Base-by-base conservation (phyloP, 306 rosid genomes). In the Castanopsis chinensis region DNA sequence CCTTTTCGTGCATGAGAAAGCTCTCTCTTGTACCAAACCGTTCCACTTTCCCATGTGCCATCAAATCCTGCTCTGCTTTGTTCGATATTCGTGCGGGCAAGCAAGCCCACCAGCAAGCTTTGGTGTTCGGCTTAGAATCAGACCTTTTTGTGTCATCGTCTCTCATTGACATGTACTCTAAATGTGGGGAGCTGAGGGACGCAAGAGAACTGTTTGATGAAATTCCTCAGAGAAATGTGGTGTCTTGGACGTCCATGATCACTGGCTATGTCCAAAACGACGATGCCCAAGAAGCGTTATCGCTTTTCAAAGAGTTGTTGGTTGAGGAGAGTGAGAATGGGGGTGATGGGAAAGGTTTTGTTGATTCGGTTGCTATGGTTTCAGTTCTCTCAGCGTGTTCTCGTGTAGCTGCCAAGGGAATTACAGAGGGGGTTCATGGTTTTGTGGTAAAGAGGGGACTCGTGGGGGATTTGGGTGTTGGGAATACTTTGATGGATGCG, bases 401-500 rank as follows among this genome's bases (percentile, higher is more conserved):
- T 81, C 86, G 87, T 37, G 73, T 85, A 0, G 82, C 93, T 2
- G 53, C 9, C 61, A 89, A 84, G 85, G 85, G 86, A 75, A 55
- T 87, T 58, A 90, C 97, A 0, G 90, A 86, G 77, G 86, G 89
- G 75, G 77, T 89, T 78, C 97, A 89, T 83, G 91, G 97, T 11
- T 79, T 87, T 3, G 92, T 88, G 82, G 25, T 87, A 52, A 94
- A 89, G 71, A 86, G 83, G 60, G 98, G 98, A 53, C 84, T 94
- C 75, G 86, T 83, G 19, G 88, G 72, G 76, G 75, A 85, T 72
- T 77, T 83, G 72, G 86, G 89, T 1, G 90, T 88, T 80, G 92
- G 91, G 72, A 94, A 94, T 80, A 92, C 93, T 51, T 88, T 94
- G 90, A 87, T 92, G 89, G 98, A 92, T 81, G 93, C 97, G 14